Base-by-base conservation (phyloP, 176 grass and related monocot genomes). In the Bolboschoenus planiculmis region DNA sequence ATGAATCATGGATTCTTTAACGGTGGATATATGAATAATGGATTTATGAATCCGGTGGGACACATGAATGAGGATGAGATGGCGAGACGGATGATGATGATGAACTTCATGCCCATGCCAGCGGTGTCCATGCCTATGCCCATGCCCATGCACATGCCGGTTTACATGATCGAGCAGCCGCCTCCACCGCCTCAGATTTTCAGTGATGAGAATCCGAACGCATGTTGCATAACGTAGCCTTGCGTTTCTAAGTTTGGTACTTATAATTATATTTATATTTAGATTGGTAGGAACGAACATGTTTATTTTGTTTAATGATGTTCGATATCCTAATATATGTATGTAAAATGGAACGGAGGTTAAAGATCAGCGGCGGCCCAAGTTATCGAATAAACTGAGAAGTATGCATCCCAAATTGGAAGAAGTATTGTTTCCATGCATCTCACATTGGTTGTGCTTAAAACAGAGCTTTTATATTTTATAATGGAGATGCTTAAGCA, bases 141-240 rank as follows among this genome's bases (percentile, higher is more conserved):
- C 3, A 53, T 83, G 37, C 89, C 89, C 4, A 74, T 87, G 78
- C 78, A 85, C 58, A 85, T 85, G 78, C 78, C 40, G 3, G 43
- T 89, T 13, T 89, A 89, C 70, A 80, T 91, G 87, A 50, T 88
- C 56, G 85, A 97, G 10, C 80, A 50, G 62, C 91, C 79, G 1
- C 72, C 78, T 0, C 85, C 85, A 14, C 86, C 92, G 13, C 89
- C 87, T 7, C 89, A 93, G 61, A 53, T 93, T 46, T 97, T 97
- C 83, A 97, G 94, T 67, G 94, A 97, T 40, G 94, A 97, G 91
- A 93, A 97, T 40, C 94, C 94, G 3, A 93, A 97, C 65, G 89
- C 94, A 0, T 97, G 94, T 76, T 83, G 80, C 64, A 97, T 97
- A 91, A 86, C 89, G 15, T 97, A 91, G 85, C 21, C 3, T 51